Conservation (phyloP, 371 early-diverging fungal species). For the Rhizopus microsporus region DNA sequence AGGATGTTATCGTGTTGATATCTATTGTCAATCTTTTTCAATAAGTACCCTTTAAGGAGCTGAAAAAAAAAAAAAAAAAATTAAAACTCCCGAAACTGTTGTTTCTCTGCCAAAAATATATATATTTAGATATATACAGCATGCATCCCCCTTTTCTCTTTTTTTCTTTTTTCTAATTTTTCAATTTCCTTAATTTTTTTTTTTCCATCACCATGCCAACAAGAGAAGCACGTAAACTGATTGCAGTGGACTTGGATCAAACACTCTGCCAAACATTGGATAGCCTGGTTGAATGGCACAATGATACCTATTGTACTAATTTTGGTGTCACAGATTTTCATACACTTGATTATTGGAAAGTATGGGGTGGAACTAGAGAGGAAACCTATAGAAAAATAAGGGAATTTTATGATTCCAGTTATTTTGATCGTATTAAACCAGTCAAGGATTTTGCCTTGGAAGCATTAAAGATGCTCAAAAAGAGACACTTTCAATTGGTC, state of each 20-base stretch:
- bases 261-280: conserved; percentile 48
- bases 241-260: conserved; percentile 57
- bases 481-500: conserved; percentile 48
- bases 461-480: conserved; percentile 52
- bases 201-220: conserved; percentile 1
- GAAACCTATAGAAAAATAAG: conserved; percentile 49
- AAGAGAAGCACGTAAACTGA: conserved; percentile 40
- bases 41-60: conserved; percentile 5
- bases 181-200: not conserved
- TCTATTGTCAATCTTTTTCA: conserved; percentile 29
- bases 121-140: not conserved
- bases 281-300: conserved; percentile 49
- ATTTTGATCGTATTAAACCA: conserved; percentile 51
- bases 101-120: not conserved
- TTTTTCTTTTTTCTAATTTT: conserved; percentile 3
- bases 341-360: conserved; percentile 47
- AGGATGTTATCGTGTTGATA: conserved; percentile 29
- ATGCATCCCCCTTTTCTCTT: not conserved
- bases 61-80: conserved; percentile 1
- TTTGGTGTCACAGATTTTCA: conserved; percentile 41
- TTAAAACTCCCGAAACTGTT: conserved; percentile 1
- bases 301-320: conserved; percentile 41
- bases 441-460: conserved; percentile 54
- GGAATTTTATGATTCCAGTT: conserved; percentile 48
- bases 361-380: conserved; percentile 53